Evolutionary conservation across 345 rosid species (phyloP).

Genomic region (Lumnitzera littorea): DNA sequence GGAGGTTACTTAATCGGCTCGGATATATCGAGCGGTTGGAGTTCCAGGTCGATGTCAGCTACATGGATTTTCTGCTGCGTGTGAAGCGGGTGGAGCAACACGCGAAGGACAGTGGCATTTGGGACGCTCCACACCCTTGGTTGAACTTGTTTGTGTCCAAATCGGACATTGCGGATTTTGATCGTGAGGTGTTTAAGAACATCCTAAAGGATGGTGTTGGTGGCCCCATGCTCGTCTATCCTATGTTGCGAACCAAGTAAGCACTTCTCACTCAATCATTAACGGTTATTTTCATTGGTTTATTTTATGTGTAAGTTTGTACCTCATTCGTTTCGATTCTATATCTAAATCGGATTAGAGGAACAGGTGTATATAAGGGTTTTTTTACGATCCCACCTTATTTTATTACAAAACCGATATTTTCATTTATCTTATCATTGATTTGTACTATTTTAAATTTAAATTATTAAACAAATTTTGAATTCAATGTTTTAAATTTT

Average conservation of each 20-base stretch:
- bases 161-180: slow-evolving; percentile 45
- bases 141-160: slow-evolving; percentile 72
- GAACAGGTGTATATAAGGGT: too few relatives aligned
- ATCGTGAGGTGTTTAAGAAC: slow-evolving; percentile 56
- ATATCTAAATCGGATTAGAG: not conserved
- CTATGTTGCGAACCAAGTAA: slow-evolving; percentile 79
- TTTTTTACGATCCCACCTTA: too few relatives aligned
- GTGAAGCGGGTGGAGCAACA: slow-evolving; percentile 55
- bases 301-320: not conserved
- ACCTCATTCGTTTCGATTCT: too few relatives aligned
- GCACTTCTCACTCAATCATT: slow-evolving; percentile 3
- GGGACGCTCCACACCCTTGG: slow-evolving; percentile 98
- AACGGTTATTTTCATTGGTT: not conserved
- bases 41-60: slow-evolving; percentile 52
- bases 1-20: slow-evolving; percentile 44
- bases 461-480: too few relatives aligned
- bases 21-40: slow-evolving; percentile 37
- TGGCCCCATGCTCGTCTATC: slow-evolving; percentile 91
- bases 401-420: too few relatives aligned
- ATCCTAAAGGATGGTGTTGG: slow-evolving; percentile 65
- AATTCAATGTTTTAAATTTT: too few relatives aligned
- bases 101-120: slow-evolving; percentile 54
- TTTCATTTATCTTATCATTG: too few relatives aligned
- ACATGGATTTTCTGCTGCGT: slow-evolving; percentile 66
- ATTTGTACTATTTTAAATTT: too few relatives aligned